These are phyloP conservation scores for Aspergillus quadricinctus DNA, from an alignment of 2,329 filamentous ascomycete genomes.

Conservation along the genomic window DNA sequence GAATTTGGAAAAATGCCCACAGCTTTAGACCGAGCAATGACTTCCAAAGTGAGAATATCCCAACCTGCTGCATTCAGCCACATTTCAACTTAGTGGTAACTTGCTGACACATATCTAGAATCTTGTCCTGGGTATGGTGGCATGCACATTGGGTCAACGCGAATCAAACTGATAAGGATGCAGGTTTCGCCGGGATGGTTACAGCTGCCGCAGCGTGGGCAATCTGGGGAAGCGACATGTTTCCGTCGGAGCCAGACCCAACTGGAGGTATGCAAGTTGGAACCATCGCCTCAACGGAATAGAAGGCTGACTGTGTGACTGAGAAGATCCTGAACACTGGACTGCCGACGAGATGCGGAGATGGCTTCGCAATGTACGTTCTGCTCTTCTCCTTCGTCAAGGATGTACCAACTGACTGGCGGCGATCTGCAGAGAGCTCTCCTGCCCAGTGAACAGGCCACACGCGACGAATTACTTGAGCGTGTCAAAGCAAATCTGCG, in stretches of 20 bases:
- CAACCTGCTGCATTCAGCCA: not conserved
- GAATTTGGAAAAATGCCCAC: slow-evolving; percentile 57
- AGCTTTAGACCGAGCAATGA: slow-evolving; percentile 63
- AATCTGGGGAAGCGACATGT: slow-evolving; percentile 82
- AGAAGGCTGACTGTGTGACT: slow-evolving; percentile 5
- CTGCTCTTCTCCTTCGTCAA: not conserved
- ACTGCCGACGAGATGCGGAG: slow-evolving; percentile 71
- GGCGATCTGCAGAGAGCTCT: slow-evolving; percentile 54
- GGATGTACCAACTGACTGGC: not conserved
- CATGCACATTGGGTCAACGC: not conserved
- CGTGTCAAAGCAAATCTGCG: slow-evolving; percentile 66
- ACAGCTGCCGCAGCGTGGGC: slow-evolving; percentile 76
- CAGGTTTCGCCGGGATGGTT: slow-evolving; percentile 76
- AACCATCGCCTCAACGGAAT: not conserved
- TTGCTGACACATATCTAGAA: slow-evolving; percentile 48
- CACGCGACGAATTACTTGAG: slow-evolving; percentile 61
- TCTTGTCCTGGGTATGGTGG: slow-evolving; percentile 60
- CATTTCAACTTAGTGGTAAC: not conserved
- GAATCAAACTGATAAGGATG: slow-evolving; percentile 21
- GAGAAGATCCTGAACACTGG: slow-evolving; percentile 64
- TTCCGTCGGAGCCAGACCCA: slow-evolving; percentile 71
- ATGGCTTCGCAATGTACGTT: slow-evolving; percentile 75
- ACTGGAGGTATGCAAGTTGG: slow-evolving; percentile 55
- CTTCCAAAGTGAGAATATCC: slow-evolving; percentile 55
- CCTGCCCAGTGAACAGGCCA: slow-evolving; percentile 55